Conservation (phyloP, 169 alveolate species). For the Amoebophrya sp. region DNA sequence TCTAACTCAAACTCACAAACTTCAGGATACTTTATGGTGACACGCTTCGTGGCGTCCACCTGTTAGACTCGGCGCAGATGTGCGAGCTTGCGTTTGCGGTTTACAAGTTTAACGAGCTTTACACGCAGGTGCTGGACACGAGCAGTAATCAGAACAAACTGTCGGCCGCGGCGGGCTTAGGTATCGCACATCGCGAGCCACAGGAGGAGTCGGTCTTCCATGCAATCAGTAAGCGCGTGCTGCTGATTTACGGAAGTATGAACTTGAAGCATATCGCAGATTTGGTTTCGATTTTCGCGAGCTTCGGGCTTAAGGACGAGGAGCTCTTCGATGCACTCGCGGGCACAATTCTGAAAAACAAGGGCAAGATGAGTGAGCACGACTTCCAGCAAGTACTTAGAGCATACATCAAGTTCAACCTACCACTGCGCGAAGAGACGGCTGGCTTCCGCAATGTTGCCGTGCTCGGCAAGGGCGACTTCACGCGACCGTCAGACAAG, state of each 20-base stretch:
- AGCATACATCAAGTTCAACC: neutral
- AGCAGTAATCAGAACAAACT: neutral
- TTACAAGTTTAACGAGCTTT: neutral
- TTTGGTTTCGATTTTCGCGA: neutral
- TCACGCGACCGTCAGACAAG: slow-evolving; percentile 24
- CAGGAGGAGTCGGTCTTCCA: neutral
- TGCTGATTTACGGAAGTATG: neutral
- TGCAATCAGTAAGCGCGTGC: neutral
- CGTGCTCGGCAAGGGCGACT: slow-evolving; percentile 27
- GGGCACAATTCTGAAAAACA: neutral
- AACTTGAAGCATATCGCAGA: neutral
- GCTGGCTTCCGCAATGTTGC: slow-evolving; percentile 23
- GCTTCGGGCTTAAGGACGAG: neutral
- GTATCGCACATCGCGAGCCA: neutral
- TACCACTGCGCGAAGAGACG: slow-evolving; percentile 25
- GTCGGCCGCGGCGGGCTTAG: neutral
- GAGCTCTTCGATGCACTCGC: neutral
- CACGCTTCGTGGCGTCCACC: neutral
- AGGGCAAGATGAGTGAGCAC: neutral
- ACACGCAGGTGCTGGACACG: neutral
- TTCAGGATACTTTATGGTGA: neutral
- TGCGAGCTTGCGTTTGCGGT: neutral
- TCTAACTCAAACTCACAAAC: neutral
- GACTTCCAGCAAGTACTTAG: neutral
- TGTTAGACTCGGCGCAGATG: neutral